Base-by-base conservation (phyloP, 768 basidiomycete genomes). In the Saitozyma sp. region DNA sequence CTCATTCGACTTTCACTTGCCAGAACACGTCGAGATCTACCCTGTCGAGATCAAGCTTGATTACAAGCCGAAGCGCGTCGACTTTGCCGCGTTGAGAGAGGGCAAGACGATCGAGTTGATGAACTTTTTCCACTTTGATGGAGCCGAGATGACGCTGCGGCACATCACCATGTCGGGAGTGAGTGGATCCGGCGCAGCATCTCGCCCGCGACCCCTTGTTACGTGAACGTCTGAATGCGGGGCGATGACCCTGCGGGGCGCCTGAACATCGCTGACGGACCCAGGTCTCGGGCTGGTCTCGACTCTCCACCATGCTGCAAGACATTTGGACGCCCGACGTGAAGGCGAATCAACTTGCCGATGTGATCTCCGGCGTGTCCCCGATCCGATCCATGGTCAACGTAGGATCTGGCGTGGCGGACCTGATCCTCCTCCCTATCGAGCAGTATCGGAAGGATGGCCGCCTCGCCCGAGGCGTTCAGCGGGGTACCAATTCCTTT, bases 101-200 rank as follows among this genome's bases (percentile, higher is more conserved):
- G 96, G 96, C 13, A 86, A 84, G 78, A 93, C 92, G 0, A 95
- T 95, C 63, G 96, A 99, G 75, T 80, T 99, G 51, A 98, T 99
- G 95, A 99, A 99, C 77, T 98, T 99, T 79, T 99, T 99, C 88
- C 94, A 98, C 80, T 99, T 98, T 68, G 96, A 98, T 70, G 94
- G 92, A 0, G 90, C 95, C 4, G 96, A 97, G 79, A 98, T 99
- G 92, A 96, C 93, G 0, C 79, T 99, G 56, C 84, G 96, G 60
- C 93, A 96, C 73, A 88, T 98, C 66, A 92, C 91, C 16, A 78
- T 98, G 40, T 86, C 88, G 63, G 96, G 96, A 39, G 94, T 97
- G 77, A 74, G 91, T 83, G 13, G 13, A 13, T 6, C 13, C 13
- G 29, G 29, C 29, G 29, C n/a, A 29, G 29, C 29, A 29, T 5